Evolutionary conservation across 768 basidiomycete genomes (phyloP).

Genomic region (Suillus lakei): DNA sequence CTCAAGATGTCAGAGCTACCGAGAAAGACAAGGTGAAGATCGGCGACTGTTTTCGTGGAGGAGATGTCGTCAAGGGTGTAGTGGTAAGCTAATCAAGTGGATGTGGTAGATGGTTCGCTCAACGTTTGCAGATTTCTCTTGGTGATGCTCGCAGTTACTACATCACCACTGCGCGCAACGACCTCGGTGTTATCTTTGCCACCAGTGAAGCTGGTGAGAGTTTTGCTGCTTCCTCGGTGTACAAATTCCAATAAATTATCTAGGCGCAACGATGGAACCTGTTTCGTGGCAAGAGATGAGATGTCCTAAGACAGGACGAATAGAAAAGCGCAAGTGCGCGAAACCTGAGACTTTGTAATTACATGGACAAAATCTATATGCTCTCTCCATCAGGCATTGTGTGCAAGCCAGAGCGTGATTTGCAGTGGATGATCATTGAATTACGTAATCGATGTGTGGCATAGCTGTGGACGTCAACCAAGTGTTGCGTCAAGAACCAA

Average conservation of each 20-base stretch:
- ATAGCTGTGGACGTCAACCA: constrained; percentile 6
- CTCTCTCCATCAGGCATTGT: too few species aligned
- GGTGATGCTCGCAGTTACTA: constrained; percentile 93
- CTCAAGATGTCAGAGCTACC: constrained; percentile 87
- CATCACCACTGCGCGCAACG: constrained; percentile 87
- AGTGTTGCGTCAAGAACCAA: background rate
- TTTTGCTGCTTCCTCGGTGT: background rate
- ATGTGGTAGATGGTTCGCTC: constrained; percentile 11
- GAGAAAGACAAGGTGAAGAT: constrained; percentile 92
- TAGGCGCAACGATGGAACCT: constrained; percentile 83
- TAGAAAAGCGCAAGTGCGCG: constrained; percentile 86
- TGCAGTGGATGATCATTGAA: background rate
- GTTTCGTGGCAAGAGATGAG: constrained; percentile 93
- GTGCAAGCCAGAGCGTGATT: too few species aligned
- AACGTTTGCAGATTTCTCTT: constrained; percentile 71
- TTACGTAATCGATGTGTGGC: constrained; percentile 12
- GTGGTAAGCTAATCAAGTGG: constrained; percentile 59
- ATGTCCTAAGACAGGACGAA: constrained; percentile 77
- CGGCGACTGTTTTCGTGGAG: constrained; percentile 88
- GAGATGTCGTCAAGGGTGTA: constrained; percentile 85
- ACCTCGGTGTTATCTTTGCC: constrained; percentile 91
- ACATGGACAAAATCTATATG: constrained; percentile 12
- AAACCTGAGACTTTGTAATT: constrained; percentile 71
- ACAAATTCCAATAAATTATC: constrained; percentile 7
- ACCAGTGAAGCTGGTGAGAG: constrained; percentile 80